Conservation (phyloP, 2,329 filamentous ascomycete genomes). For the Beauveria caledonica region DNA sequence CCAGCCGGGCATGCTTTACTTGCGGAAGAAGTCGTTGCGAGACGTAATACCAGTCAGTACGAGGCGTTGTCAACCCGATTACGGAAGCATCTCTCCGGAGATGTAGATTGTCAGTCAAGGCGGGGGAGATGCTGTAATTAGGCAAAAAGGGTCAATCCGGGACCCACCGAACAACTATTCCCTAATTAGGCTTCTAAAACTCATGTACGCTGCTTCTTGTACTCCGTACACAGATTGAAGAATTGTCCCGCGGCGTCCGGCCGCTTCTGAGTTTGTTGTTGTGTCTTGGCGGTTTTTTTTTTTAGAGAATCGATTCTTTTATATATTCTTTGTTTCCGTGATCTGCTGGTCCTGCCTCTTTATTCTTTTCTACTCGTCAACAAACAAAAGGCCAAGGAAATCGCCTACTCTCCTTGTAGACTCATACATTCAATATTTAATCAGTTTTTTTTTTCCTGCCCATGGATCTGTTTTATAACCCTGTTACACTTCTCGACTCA, state of each 20-base stretch:
- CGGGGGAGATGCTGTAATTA: background rate
- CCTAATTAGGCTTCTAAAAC: conserved; percentile 9
- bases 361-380: background rate
- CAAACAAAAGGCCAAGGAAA: no score
- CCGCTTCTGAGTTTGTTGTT: background rate
- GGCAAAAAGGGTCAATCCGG: background rate
- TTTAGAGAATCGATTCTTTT: background rate
- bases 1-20: no score
- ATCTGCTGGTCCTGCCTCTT: no score
- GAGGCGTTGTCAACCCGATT: no score
- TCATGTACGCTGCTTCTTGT: background rate
- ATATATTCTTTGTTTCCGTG: background rate
- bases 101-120: background rate
- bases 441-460: background rate
- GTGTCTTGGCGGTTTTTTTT: background rate
- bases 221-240: background rate
- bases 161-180: background rate
- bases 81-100: background rate
- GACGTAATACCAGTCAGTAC: no score
- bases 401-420: no score
- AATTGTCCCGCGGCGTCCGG: background rate
- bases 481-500: background rate
- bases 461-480: background rate
- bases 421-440: no score
- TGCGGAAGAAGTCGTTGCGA: no score